These are phyloP conservation scores for Arabidopsis hybrid DNA, from an alignment of 441 rosid species.

Conservation along the genomic window DNA sequence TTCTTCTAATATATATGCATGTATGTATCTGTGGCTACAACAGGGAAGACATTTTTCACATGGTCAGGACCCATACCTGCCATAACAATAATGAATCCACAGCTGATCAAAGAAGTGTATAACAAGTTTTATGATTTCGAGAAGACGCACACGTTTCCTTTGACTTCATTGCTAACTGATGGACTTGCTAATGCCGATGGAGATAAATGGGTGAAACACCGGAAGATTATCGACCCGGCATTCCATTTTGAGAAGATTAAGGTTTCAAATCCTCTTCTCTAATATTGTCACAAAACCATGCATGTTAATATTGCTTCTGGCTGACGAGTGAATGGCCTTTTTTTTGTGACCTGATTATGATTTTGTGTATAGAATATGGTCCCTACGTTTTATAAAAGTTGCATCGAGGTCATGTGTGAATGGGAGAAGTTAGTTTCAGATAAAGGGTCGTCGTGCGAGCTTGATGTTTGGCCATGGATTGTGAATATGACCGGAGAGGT, in stretches of 20 bases:
- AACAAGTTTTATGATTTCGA: constrained; percentile 31
- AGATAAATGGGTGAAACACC: constrained; percentile 32
- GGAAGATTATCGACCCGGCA: constrained; percentile 39
- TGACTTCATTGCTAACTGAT: constrained; percentile 20
- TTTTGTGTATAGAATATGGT: constrained; percentile 47
- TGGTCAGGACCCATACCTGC: constrained; percentile 35
- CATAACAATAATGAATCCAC: constrained; percentile 37
- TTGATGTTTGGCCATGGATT: constrained; percentile 42
- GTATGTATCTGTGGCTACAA: constrained; percentile 15
- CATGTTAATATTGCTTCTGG: neutral
- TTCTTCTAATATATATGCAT: neutral
- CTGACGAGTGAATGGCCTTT: neutral
- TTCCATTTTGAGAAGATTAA: constrained; percentile 38
- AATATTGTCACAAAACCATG: neutral
- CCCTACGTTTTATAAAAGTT: constrained; percentile 46
- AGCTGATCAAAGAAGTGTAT: constrained; percentile 39
- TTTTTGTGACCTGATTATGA: neutral
- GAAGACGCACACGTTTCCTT: constrained; percentile 33
- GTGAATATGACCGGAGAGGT: constrained; percentile 23
- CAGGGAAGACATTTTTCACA: constrained; percentile 28
- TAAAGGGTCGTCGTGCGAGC: constrained; percentile 38
- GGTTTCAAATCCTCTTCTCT: constrained; percentile 14
- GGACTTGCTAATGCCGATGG: constrained; percentile 39
- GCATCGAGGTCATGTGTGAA: constrained; percentile 43
- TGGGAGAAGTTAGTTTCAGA: constrained; percentile 46